These are phyloP conservation scores for Garcileccinum viscosum DNA, from an alignment of 1,284 basidiomycete genomes.

Conservation along the genomic window DNA sequence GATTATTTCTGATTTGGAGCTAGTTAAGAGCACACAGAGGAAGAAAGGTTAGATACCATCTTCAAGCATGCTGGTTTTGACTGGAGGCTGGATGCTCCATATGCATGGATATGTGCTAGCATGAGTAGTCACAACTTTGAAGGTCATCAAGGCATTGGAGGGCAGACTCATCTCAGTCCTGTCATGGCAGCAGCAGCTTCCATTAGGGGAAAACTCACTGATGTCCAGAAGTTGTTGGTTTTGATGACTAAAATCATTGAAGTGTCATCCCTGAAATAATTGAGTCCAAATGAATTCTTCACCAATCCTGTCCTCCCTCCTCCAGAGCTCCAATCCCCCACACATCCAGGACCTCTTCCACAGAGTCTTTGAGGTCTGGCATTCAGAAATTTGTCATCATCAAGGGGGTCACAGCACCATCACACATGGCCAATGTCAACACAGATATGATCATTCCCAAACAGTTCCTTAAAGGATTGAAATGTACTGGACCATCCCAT, in stretches of 20 bases:
- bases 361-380: constrained; percentile 61
- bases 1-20: constrained; percentile 94
- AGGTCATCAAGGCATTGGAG: constrained; percentile 78
- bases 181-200: constrained; percentile 97
- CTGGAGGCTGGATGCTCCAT: constrained; percentile 98
- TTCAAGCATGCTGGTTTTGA: constrained; percentile 97
- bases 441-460: constrained; percentile 98
- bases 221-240: constrained; percentile 84
- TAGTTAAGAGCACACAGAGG: constrained; percentile 95
- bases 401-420: constrained; percentile 87
- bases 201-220: constrained; percentile 86
- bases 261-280: constrained; percentile 68
- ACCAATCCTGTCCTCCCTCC: constrained; percentile 76
- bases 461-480: constrained; percentile 94
- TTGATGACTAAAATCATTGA: constrained; percentile 50
- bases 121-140: constrained; percentile 99
- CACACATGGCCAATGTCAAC: constrained; percentile 92
- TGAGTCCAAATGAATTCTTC: constrained; percentile 77
- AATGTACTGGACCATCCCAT: constrained; percentile 90
- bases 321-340: constrained; percentile 57
- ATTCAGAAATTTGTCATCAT: constrained; percentile 82
- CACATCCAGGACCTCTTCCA: constrained; percentile 39
- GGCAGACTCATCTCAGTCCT: constrained; percentile 92
- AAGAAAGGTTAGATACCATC: constrained; percentile 88
- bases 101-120: constrained; percentile 96